These are phyloP conservation scores for Zygoascus meyerae DNA, from an alignment of 1,139 yeast species.

Conservation along the genomic window DNA sequence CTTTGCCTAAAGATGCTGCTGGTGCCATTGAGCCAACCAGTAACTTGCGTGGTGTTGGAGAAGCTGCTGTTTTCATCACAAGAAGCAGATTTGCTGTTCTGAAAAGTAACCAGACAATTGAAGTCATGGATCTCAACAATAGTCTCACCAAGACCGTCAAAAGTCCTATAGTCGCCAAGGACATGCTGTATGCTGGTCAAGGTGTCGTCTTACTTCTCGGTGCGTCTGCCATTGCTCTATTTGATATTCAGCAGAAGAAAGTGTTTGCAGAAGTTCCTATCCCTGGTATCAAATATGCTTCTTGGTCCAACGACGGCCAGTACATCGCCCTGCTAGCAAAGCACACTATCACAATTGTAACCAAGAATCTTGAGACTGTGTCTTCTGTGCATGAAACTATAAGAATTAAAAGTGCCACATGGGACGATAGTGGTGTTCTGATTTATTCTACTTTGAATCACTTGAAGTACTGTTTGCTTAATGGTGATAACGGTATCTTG, in stretches of 20 bases:
- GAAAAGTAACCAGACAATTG: conserved; percentile 59
- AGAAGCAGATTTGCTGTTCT: conserved; percentile 90
- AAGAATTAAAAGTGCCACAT: conserved; percentile 93
- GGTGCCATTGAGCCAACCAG: conserved; percentile 90
- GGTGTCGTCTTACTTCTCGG: conserved; percentile 79
- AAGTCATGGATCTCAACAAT: conserved; percentile 79
- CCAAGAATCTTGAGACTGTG: conserved; percentile 67
- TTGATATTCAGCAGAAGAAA: conserved; percentile 91
- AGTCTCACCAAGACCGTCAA: conserved; percentile 74
- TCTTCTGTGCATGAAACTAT: conserved; percentile 94
- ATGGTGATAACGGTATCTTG: conserved; percentile 92
- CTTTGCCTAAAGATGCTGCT: conserved; percentile 79
- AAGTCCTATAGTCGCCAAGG: conserved; percentile 65
- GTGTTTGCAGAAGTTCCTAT: conserved; percentile 64
- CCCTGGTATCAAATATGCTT: conserved; percentile 70
- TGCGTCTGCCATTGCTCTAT: conserved; percentile 64
- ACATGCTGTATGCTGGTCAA: conserved; percentile 74
- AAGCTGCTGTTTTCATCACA: conserved; percentile 83
- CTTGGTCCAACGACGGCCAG: conserved; percentile 87
- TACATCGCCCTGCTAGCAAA: conserved; percentile 84
- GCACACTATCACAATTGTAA: conserved; percentile 87
- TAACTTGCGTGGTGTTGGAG: conserved; percentile 73
- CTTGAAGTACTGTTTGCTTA: conserved; percentile 84
- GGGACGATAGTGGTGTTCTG: conserved; percentile 93
- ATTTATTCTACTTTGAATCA: conserved; percentile 93